A percentile compares a stretch with the other conserved stretches of the same genome.
Evolutionary conservation across 2,329 filamentous ascomycete genomes (phyloP).

Genomic region (Drechslerella stenobrocha): DNA sequence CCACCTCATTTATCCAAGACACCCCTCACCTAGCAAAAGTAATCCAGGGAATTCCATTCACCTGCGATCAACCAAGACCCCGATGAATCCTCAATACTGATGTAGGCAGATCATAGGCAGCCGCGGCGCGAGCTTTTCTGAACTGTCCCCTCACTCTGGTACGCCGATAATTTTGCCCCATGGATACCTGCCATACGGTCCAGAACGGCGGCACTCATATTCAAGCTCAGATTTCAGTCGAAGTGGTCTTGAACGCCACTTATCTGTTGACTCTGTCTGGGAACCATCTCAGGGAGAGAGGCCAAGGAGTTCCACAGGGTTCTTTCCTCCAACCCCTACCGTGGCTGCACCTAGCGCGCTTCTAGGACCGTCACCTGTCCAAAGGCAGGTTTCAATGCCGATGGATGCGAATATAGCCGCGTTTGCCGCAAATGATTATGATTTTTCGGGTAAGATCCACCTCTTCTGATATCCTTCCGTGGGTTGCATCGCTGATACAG

Average conservation of each 20-base stretch:
- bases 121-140: constrained; percentile 42
- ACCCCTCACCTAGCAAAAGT: neutral
- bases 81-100: constrained; percentile 22
- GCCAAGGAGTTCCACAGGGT: constrained; percentile 40
- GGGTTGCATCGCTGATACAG: constrained; percentile 5
- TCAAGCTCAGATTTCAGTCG: constrained; percentile 46
- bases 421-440: constrained; percentile 7
- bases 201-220: constrained; percentile 47
- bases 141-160: constrained; percentile 41
- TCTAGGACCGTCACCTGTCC: constrained; percentile 29
- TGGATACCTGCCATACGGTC: constrained; percentile 45
- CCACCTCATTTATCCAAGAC: no score
- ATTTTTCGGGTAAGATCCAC: constrained; percentile 31
- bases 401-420: constrained; percentile 19
- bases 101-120: constrained; percentile 26
- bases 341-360: constrained; percentile 2
- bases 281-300: constrained; percentile 40
- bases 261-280: constrained; percentile 39
- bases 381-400: constrained; percentile 31
- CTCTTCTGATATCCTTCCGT: neutral
- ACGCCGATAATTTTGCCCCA: constrained; percentile 48
- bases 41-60: neutral
- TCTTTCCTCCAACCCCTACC: constrained; percentile 29
- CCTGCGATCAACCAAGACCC: neutral
- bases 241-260: constrained; percentile 28